Percentiles rank a stretch among this genome's conserved stretches.
Conservation (phyloP, 106 monocot genomes). For the Chionographis japonica region DNA sequence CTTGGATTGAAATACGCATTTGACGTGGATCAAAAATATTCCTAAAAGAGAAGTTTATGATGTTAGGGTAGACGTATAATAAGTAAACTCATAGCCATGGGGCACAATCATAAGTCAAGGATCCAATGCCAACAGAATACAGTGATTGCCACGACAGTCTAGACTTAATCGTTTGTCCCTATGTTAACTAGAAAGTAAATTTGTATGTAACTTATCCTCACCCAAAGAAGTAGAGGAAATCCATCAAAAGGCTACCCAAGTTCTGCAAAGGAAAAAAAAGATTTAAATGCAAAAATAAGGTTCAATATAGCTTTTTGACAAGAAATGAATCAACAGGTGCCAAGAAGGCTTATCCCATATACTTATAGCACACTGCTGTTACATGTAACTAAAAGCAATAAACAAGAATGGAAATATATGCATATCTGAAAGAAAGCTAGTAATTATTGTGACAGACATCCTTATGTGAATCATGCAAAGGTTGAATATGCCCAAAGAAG, state of each 20-base stretch:
- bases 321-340: not conserved
- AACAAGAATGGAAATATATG: no score
- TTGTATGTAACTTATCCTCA: constrained; percentile 17
- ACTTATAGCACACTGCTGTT: no score
- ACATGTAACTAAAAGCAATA: no score
- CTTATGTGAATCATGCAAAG: no score
- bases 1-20: constrained; percentile 96
- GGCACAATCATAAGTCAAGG: no score
- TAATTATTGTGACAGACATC: no score
- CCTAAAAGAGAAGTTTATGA: constrained; percentile 26
- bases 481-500: no score
- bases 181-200: not conserved
- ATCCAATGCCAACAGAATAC: not conserved
- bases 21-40: constrained; percentile 98
- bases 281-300: not conserved
- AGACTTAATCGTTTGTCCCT: not conserved
- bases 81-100: not conserved
- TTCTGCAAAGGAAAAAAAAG: constrained; percentile 54
- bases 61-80: not conserved
- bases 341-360: no score
- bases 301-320: not conserved
- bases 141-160: not conserved
- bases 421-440: no score
- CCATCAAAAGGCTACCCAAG: constrained; percentile 90
- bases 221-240: constrained; percentile 98